These are phyloP conservation scores for Streptanthus diversifolius DNA, from an alignment of 345 rosid species.

Conservation along the genomic window DNA sequence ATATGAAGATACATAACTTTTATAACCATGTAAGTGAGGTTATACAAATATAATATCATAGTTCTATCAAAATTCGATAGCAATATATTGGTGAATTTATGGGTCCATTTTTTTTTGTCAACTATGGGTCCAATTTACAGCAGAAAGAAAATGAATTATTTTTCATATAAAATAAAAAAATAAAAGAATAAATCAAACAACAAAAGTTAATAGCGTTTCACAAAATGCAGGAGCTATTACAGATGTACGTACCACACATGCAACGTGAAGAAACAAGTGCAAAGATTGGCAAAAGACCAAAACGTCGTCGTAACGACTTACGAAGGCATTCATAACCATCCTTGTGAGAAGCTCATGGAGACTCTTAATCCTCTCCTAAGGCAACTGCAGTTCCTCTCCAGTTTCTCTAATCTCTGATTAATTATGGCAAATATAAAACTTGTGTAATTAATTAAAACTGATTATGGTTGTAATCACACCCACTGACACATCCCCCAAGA, in stretches of 20 bases:
- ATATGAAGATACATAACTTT: background rate
- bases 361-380: slow-evolving; percentile 81
- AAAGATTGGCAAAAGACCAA: slow-evolving; percentile 67
- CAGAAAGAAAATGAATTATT: too few relatives aligned
- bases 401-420: slow-evolving; percentile 28
- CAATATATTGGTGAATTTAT: too few relatives aligned
- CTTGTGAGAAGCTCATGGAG: slow-evolving; percentile 87
- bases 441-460: slow-evolving; percentile 8
- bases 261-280: slow-evolving; percentile 90
- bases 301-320: slow-evolving; percentile 80
- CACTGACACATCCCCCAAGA: slow-evolving; percentile 4
- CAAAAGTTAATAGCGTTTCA: background rate
- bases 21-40: background rate
- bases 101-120: too few relatives aligned
- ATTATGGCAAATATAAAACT: background rate
- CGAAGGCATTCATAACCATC: slow-evolving; percentile 82
- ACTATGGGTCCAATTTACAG: too few relatives aligned
- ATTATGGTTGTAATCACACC: background rate
- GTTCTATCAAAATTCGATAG: background rate
- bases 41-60: background rate
- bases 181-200: background rate
- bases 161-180: background rate
- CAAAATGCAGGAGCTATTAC: slow-evolving; percentile 61
- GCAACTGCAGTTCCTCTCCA: slow-evolving; percentile 73
- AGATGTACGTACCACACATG: slow-evolving; percentile 92